These are phyloP conservation scores for Suillus occidentalis DNA, from an alignment of 768 basidiomycete species.

Conservation along the genomic window DNA sequence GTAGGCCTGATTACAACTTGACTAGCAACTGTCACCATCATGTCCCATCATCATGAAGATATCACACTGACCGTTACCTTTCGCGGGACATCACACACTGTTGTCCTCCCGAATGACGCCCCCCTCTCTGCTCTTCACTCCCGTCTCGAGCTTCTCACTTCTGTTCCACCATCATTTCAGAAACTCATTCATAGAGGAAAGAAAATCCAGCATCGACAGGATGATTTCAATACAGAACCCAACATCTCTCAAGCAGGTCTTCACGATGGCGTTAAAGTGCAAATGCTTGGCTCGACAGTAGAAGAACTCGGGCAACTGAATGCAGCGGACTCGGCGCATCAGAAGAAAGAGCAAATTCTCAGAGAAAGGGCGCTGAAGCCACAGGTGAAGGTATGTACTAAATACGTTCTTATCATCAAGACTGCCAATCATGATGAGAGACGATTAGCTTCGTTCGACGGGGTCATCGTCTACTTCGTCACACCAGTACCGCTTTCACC, in stretches of 20 bases:
- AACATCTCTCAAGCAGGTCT: slow-evolving; percentile 50
- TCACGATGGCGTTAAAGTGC: slow-evolving; percentile 63
- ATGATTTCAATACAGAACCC: slow-evolving; percentile 25
- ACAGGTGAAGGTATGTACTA: slow-evolving; percentile 50
- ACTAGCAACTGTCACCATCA: neutral
- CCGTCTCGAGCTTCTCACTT: slow-evolving; percentile 60
- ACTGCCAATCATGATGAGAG: neutral
- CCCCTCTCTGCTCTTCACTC: slow-evolving; percentile 53
- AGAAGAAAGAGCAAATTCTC: slow-evolving; percentile 57
- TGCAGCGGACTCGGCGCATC: slow-evolving; percentile 56
- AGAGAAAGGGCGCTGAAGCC: slow-evolving; percentile 57
- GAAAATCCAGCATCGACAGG: slow-evolving; percentile 29
- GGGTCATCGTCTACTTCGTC: slow-evolving; percentile 36
- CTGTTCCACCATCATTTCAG: slow-evolving; percentile 63
- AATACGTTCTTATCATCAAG: neutral
- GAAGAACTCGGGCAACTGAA: slow-evolving; percentile 57
- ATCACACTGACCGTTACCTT: slow-evolving; percentile 37
- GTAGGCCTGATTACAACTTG: neutral
- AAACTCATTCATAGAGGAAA: slow-evolving; percentile 77
- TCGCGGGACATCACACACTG: slow-evolving; percentile 46
- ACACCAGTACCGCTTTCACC: slow-evolving; percentile 61
- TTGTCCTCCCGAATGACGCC: slow-evolving; percentile 50
- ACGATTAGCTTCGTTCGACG: slow-evolving; percentile 56
- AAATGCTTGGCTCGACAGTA: slow-evolving; percentile 66
- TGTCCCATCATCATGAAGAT: slow-evolving; percentile 5